Percentiles rank a stretch among this genome's conserved stretches.
These are phyloP conservation scores for Leccinum aurantiacum DNA, from an alignment of 768 basidiomycete species.

Conservation along the genomic window DNA sequence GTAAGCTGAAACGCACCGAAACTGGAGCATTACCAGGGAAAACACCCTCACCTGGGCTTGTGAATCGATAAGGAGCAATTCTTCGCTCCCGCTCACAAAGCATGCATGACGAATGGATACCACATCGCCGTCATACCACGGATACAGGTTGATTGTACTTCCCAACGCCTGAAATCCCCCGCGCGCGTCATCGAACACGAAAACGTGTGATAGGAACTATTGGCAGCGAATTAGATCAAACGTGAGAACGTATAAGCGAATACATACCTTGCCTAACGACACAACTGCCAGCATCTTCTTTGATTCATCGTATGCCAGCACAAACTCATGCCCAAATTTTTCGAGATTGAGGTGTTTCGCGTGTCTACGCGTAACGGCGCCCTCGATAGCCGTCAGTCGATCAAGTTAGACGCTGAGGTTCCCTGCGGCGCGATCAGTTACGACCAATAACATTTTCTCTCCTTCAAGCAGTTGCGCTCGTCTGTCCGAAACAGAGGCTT, in stretches of 20 bases:
- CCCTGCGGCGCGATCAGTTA: conserved; percentile 33
- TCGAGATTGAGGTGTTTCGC: conserved; percentile 41
- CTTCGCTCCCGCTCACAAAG: conserved; percentile 52
- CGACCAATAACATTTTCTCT: conserved; percentile 43
- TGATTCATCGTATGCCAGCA: conserved; percentile 52
- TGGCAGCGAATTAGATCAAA: neutral
- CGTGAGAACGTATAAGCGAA: neutral
- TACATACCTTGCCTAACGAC: conserved; percentile 39
- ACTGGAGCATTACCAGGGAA: conserved; percentile 53
- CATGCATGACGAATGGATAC: conserved; percentile 36
- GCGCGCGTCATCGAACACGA: conserved; percentile 47
- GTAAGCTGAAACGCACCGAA: conserved; percentile 22
- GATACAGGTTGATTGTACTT: conserved; percentile 37
- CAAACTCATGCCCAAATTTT: conserved; percentile 45
- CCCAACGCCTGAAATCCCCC: conserved; percentile 41
- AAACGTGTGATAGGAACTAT: conserved; percentile 44
- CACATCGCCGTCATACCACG: conserved; percentile 40
- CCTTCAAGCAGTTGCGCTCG: conserved; percentile 42
- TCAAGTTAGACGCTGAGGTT: conserved; percentile 43
- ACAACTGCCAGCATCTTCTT: conserved; percentile 50
- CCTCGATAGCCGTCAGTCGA: conserved; percentile 27
- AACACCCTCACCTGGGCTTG: conserved; percentile 46
- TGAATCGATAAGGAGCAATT: conserved; percentile 51
- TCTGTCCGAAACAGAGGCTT: conserved; percentile 16
- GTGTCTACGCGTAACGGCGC: conserved; percentile 27